These are phyloP conservation scores for Penicillium egyptiacum DNA, from an alignment of 495 filamentous ascomycete genomes.

Conservation along the genomic window DNA sequence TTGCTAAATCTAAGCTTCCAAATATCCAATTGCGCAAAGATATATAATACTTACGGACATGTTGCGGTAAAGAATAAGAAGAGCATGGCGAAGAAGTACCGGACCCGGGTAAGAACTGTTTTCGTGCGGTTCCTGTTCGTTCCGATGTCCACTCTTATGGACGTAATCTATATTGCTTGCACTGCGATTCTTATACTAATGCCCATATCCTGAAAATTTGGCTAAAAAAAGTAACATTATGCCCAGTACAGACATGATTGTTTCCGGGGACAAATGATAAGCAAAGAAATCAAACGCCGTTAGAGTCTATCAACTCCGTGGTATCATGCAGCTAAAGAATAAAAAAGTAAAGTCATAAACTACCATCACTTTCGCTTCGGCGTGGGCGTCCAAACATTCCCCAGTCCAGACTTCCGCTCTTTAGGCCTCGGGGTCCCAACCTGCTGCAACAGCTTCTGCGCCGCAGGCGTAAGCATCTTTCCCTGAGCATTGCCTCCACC, in stretches of 20 bases:
- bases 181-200: not conserved
- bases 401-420: slow-evolving; percentile 42
- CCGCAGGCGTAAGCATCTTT: slow-evolving; percentile 66
- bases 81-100: slow-evolving; percentile 6
- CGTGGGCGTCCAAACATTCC: slow-evolving; percentile 59
- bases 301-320: not conserved
- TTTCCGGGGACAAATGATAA: not conserved
- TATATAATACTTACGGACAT: not conserved
- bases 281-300: not conserved
- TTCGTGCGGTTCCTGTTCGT: slow-evolving; percentile 22
- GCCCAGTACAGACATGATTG: not conserved
- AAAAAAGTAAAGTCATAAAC: slow-evolving; percentile 9
- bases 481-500: slow-evolving; percentile 11
- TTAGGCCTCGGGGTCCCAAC: slow-evolving; percentile 48
- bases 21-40: not conserved
- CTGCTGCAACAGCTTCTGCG: slow-evolving; percentile 69
- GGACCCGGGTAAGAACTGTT: slow-evolving; percentile 21
- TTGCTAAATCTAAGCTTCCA: not conserved
- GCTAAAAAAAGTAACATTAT: not conserved
- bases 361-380: slow-evolving; percentile 37
- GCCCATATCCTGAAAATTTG: not conserved
- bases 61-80: not conserved
- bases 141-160: slow-evolving; percentile 13
- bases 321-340: slow-evolving; percentile 4
- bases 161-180: not conserved